A percentile compares a stretch with the other conserved stretches of the same genome.
These are phyloP conservation scores for Spathaspora gorwiae DNA, from an alignment of 805 yeast genomes.

Conservation along the genomic window DNA sequence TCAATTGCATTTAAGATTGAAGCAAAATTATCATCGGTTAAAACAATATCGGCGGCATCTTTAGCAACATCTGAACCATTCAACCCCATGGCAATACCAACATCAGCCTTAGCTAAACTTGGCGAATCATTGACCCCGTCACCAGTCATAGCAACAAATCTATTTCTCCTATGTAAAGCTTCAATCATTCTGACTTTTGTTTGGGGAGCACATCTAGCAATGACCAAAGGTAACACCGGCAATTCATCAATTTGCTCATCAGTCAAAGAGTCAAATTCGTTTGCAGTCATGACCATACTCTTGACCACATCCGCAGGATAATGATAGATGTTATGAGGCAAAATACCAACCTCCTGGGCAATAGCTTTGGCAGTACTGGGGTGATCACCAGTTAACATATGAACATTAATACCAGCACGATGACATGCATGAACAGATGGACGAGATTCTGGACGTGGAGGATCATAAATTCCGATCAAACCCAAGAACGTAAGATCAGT, in stretches of 20 bases:
- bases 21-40: constrained; percentile 91
- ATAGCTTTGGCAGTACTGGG: constrained; percentile 33
- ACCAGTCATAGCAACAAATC: constrained; percentile 82
- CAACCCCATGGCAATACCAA: constrained; percentile 87
- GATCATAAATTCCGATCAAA: constrained; percentile 31
- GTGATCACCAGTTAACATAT: constrained; percentile 33
- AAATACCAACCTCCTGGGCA: constrained; percentile 33
- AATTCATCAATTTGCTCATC: constrained; percentile 57
- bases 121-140: constrained; percentile 98
- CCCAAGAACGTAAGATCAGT: constrained; percentile 22
- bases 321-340: constrained; percentile 46
- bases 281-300: constrained; percentile 73
- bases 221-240: constrained; percentile 69
- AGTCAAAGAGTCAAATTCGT: constrained; percentile 58
- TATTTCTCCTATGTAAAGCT: constrained; percentile 47
- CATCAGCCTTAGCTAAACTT: constrained; percentile 87
- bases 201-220: constrained; percentile 81
- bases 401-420: constrained; percentile 31
- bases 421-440: constrained; percentile 26
- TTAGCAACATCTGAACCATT: constrained; percentile 97
- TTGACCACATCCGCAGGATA: constrained; percentile 53
- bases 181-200: constrained; percentile 80
- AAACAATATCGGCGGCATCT: constrained; percentile 94
- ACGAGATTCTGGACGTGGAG: constrained; percentile 30
- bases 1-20: constrained; percentile 78